A percentile compares a stretch with the other conserved stretches of the same genome.
These are phyloP conservation scores for Anthostomella pinea DNA, from an alignment of 2,329 filamentous ascomycete genomes.

Conservation along the genomic window DNA sequence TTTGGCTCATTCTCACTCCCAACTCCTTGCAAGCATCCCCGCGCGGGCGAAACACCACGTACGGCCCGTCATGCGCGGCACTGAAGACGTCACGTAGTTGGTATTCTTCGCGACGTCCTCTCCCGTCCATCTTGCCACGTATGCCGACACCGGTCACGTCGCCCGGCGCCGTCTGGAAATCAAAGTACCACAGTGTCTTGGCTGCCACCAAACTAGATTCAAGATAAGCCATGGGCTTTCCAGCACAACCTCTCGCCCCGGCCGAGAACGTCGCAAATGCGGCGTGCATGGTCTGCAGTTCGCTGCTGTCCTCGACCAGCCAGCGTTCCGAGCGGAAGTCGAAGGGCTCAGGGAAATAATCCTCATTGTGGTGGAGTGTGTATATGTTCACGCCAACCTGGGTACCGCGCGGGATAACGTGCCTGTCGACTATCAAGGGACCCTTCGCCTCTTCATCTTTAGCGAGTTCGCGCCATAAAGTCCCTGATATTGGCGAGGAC, in stretches of 20 bases:
- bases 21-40: no score
- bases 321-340: conserved; percentile 12
- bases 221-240: conserved; percentile 43
- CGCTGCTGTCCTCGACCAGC: conserved; percentile 21
- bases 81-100: no score
- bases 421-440: conserved; percentile 13
- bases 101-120: no score
- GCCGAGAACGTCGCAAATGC: conserved; percentile 33
- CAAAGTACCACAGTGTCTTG: conserved; percentile 38
- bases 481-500: conserved; percentile 13
- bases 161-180: conserved; percentile 23
- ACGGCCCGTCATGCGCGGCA: no score
- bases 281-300: conserved; percentile 3
- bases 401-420: conserved; percentile 3
- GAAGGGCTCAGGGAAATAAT: conserved; percentile 7
- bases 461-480: conserved; percentile 13
- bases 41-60: no score
- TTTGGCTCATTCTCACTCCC: no score
- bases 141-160: no score
- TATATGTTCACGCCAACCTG: conserved; percentile 7
- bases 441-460: not conserved
- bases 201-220: conserved; percentile 41
- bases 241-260: conserved; percentile 43
- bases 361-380: conserved; percentile 7
- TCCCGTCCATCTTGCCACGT: no score